These are phyloP conservation scores for Hymenoscyphus repandus DNA, from an alignment of 2,329 filamentous ascomycete species.

Conservation along the genomic window DNA sequence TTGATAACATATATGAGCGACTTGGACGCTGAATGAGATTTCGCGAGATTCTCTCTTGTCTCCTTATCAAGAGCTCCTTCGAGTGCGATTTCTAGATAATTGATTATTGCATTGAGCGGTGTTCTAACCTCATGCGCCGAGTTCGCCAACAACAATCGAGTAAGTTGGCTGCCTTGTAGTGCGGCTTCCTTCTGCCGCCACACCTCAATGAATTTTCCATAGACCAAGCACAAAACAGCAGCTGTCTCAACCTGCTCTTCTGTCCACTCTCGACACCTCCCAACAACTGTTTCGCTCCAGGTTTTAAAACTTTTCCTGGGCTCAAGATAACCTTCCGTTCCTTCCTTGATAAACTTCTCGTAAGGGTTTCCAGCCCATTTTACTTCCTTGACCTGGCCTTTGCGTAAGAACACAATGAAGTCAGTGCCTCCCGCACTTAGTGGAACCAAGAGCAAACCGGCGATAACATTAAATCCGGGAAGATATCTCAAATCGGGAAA, in stretches of 20 bases:
- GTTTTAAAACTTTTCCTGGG: constrained; percentile 73
- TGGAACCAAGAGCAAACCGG: constrained; percentile 76
- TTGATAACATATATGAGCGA: constrained; percentile 93
- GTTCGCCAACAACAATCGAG: constrained; percentile 73
- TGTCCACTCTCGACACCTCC: constrained; percentile 81
- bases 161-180: constrained; percentile 75
- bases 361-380: constrained; percentile 81
- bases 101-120: constrained; percentile 88
- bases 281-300: constrained; percentile 76
- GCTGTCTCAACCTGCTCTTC: constrained; percentile 88
- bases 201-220: constrained; percentile 81
- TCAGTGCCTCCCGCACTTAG: constrained; percentile 61
- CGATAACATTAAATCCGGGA: constrained; percentile 73
- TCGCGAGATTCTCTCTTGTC: constrained; percentile 76
- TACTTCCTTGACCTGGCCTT: constrained; percentile 66
- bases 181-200: constrained; percentile 88
- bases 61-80: constrained; percentile 76
- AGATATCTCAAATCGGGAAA: constrained; percentile 77
- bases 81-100: constrained; percentile 85
- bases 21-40: constrained; percentile 86
- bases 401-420: constrained; percentile 71
- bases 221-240: constrained; percentile 80
- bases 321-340: constrained; percentile 69
- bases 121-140: constrained; percentile 90
- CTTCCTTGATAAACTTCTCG: constrained; percentile 68